Base-by-base conservation (phyloP, 2,329 filamentous ascomycete genomes). In the Didymella glomerata region DNA sequence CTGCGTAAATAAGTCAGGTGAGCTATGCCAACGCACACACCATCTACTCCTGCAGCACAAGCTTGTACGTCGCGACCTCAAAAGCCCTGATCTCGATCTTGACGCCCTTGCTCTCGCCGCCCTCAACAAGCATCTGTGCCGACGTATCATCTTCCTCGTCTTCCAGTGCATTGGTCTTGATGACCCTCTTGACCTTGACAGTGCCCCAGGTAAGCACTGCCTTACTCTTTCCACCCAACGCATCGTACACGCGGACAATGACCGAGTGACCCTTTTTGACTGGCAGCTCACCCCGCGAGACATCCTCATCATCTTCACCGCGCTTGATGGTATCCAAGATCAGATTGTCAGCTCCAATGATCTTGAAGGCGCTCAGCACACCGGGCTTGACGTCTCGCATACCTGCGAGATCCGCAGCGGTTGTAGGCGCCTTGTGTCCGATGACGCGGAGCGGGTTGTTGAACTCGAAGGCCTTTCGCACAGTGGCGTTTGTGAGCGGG, bases 311-410 rank as follows among this genome's bases (percentile, higher is more conserved):
- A 58, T 84, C 82, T 67, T 85, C 82, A 20, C 92, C 95, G 57
- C 95, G 89, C 84, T 99, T 99, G 76, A 99, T 85, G 0, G 89
- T 90, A 74, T 99, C 95, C 0, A 99, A 82, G 3, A 99, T 82
- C 20, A 99, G 81, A 2, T 90, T 89, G 10, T 83, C 75, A 0
- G 75, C 73, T 45, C 89, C 89, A 1, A 82, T 82, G n/a, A 97
- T 79, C 61, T 84, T 85, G 71, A 97, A 86, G 0, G 90, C 86
- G 36, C 81, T 79, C 62, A 82, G 69, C 1, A 81, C 65, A n/a
- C 36, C 57, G 18, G 54, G 60, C 22, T 64, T 60, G 6, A 3
- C 9, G 6, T 22, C 14, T 44, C 56, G 5, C 24, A n/a, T n/a
- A 24, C 55, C 48, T 0, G 55, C 45, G 7, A 53, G 55, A 8